A percentile compares a stretch with the other conserved stretches of the same genome.
phyloP scores from a whole-genome alignment of 768 basidiomycete species.

The Krasilnikovozyma curviuscula region DNA sequence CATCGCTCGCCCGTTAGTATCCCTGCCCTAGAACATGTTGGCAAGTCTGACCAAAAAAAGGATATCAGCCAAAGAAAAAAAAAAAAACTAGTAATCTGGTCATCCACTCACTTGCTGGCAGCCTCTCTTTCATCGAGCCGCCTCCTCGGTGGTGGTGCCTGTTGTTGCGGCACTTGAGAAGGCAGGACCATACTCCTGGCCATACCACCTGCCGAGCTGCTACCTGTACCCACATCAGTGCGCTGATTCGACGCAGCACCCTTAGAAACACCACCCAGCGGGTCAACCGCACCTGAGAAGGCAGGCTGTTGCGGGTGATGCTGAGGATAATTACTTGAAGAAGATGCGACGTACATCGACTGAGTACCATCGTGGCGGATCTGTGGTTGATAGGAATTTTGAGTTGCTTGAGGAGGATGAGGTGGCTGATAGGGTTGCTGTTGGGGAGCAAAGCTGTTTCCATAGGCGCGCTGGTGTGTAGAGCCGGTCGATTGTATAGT shows the following conservation, averaged over 20 bases:
- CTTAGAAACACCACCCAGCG: background rate
- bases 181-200: constrained; percentile 11
- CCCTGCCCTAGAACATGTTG: too few relatives aligned
- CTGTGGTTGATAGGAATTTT: background rate
- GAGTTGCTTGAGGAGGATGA: background rate
- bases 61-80: too few relatives aligned
- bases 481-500: background rate
- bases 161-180: background rate
- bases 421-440: background rate
- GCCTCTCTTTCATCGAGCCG: constrained; percentile 68
- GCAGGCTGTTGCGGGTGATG: background rate
- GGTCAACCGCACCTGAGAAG: background rate
- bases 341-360: background rate
- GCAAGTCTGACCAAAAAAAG: too few relatives aligned
- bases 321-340: background rate
- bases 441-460: background rate
- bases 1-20: too few relatives aligned
- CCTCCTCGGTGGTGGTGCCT: constrained; percentile 28
- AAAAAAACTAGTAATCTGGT: too few relatives aligned
- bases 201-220: background rate
- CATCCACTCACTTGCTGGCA: constrained; percentile 63
- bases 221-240: background rate
- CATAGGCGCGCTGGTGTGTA: background rate
- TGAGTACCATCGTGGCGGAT: background rate
- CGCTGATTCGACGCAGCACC: background rate